phyloP scores from a whole-genome alignment of 495 filamentous ascomycete species.

The Penicillium flavigenum region DNA sequence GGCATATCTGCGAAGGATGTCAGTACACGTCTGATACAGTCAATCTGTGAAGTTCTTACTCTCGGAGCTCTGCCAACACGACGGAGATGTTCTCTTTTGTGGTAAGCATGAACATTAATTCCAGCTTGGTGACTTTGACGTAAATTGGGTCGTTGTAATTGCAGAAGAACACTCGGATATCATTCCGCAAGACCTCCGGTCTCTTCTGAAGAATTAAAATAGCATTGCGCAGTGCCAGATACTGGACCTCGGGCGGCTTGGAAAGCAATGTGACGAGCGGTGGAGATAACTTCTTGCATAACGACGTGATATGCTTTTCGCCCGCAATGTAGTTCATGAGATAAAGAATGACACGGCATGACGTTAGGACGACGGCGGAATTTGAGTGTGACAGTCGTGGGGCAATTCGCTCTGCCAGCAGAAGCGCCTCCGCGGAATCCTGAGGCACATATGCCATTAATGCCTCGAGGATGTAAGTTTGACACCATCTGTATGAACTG shows the following conservation, averaged over 20 bases:
- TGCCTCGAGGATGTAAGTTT: slow-evolving; percentile 97
- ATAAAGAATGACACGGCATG: slow-evolving; percentile 92
- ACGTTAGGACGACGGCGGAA: slow-evolving; percentile 93
- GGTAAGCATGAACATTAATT: slow-evolving; percentile 98
- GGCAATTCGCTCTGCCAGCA: slow-evolving; percentile 90
- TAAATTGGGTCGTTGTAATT: slow-evolving; percentile 99
- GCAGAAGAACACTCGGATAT: slow-evolving; percentile 98
- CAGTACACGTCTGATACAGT: neutral
- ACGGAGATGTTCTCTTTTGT: slow-evolving; percentile 95
- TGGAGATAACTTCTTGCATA: slow-evolving; percentile 92
- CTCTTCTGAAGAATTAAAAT: slow-evolving; percentile 89
- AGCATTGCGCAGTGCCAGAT: slow-evolving; percentile 91
- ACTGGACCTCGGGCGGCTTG: slow-evolving; percentile 96
- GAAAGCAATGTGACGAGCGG: slow-evolving; percentile 93
- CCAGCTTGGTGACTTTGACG: slow-evolving; percentile 98
- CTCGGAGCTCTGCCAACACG: slow-evolving; percentile 88
- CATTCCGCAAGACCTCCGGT: slow-evolving; percentile 91
- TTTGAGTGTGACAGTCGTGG: slow-evolving; percentile 95
- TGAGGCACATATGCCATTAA: slow-evolving; percentile 98
- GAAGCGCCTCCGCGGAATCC: slow-evolving; percentile 78
- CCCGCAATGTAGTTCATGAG: slow-evolving; percentile 99
- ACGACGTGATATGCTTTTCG: slow-evolving; percentile 81
- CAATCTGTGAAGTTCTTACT: slow-evolving; percentile 52
- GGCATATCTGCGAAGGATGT: slow-evolving; percentile 60
- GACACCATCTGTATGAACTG: slow-evolving; percentile 75